These are phyloP conservation scores for Metschnikowia matae DNA, from an alignment of 805 yeast genomes.

Conservation along the genomic window DNA sequence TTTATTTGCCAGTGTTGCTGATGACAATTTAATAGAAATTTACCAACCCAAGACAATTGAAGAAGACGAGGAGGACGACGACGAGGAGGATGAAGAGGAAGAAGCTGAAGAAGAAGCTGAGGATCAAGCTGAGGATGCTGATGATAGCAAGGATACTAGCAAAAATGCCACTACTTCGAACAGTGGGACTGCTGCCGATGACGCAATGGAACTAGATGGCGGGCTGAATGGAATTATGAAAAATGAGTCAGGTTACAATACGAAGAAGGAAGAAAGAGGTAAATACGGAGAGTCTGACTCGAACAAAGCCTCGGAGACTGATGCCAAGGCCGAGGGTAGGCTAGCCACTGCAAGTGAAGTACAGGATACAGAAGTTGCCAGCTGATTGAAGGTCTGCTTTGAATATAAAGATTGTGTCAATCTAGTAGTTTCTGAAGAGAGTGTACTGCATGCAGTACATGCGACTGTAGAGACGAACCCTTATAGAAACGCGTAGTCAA, in stretches of 20 bases:
- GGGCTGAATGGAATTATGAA: background rate
- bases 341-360: background rate
- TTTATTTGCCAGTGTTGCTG: slow-evolving; percentile 65
- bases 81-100: slow-evolving; percentile 21
- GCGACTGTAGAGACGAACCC: background rate
- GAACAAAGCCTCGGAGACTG: background rate
- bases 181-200: background rate
- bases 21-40: slow-evolving; percentile 69
- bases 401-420: background rate
- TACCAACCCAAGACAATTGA: slow-evolving; percentile 60
- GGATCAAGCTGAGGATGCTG: slow-evolving; percentile 1
- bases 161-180: background rate
- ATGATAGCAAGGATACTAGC: background rate
- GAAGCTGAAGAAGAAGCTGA: slow-evolving; percentile 7
- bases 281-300: background rate
- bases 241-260: background rate
- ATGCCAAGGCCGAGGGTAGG: background rate
- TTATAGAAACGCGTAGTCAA: background rate
- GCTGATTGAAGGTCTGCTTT: background rate
- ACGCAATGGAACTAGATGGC: background rate
- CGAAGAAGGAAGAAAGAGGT: background rate
- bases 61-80: slow-evolving; percentile 23
- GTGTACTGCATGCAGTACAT: background rate
- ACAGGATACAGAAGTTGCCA: slow-evolving; percentile 1
- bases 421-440: background rate